These are phyloP conservation scores for Powellomyces hirtus DNA, from an alignment of 192 early-diverging fungal species.

Conservation along the genomic window DNA sequence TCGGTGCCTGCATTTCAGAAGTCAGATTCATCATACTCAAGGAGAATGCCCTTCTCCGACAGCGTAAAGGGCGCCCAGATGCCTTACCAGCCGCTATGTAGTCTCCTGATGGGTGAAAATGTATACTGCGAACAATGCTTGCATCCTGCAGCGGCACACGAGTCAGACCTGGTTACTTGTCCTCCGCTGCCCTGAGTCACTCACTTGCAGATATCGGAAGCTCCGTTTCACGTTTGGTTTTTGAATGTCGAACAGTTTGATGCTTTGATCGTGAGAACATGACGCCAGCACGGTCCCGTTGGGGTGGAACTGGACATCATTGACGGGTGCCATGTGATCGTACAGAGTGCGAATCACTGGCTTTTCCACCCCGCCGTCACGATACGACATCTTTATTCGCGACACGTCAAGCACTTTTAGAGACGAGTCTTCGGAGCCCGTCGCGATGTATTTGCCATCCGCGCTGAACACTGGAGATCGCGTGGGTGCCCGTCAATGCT, in stretches of 20 bases:
- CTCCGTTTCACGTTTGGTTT: constrained; percentile 75
- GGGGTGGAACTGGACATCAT: constrained; percentile 87
- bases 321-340: constrained; percentile 78
- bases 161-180: not conserved
- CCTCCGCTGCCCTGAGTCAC: too few relatives aligned
- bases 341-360: constrained; percentile 88
- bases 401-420: constrained; percentile 88
- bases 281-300: constrained; percentile 87
- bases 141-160: constrained; percentile 54
- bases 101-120: constrained; percentile 93
- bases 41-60: too few relatives aligned
- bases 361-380: constrained; percentile 69
- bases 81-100: constrained; percentile 72
- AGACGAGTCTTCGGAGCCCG: constrained; percentile 84
- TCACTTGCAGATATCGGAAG: constrained; percentile 76
- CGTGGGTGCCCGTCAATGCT: too few relatives aligned
- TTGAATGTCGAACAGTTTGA: constrained; percentile 89
- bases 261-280: constrained; percentile 78
- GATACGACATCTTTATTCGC: constrained; percentile 65
- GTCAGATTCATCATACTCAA: too few relatives aligned
- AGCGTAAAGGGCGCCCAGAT: too few relatives aligned
- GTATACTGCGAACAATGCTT: constrained; percentile 72
- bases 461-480: constrained; percentile 43
- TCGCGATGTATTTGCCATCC: constrained; percentile 79
- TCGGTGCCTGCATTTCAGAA: constrained; percentile 70